These are phyloP conservation scores for Pinus taeda DNA, from an alignment of 75 land plant genomes.

Conservation along the genomic window DNA sequence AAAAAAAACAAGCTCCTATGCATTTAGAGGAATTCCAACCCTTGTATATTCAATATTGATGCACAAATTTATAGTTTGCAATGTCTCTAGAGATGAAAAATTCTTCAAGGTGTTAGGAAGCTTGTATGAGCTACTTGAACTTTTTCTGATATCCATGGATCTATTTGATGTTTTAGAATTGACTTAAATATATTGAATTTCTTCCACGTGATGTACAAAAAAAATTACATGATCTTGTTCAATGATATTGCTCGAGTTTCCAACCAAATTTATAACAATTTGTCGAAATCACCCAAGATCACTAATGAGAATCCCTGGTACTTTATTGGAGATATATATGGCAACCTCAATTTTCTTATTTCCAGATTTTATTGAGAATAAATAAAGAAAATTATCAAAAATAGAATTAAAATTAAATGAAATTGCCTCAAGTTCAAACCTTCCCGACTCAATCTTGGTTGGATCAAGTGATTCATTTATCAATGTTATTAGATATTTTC, in stretches of 20 bases:
- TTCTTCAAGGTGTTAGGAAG: constrained; percentile 4
- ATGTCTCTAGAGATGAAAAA: constrained; percentile 5
- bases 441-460: no score
- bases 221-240: constrained; percentile 84
- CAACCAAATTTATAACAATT: constrained; percentile 90
- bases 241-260: constrained; percentile 87
- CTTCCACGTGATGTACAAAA: constrained; percentile 80
- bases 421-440: no score
- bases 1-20: constrained; percentile 75
- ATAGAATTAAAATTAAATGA: no score
- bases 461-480: no score
- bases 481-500: no score
- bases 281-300: constrained; percentile 91
- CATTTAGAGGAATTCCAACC: constrained; percentile 76
- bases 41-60: constrained; percentile 93
- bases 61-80: constrained; percentile 52
- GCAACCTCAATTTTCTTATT: no score
- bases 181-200: constrained; percentile 29
- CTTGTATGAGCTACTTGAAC: constrained; percentile 1
- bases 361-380: no score
- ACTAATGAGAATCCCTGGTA: constrained; percentile 78
- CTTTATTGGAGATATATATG: constrained; percentile 74
- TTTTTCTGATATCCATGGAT: constrained; percentile 7
- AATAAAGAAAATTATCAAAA: no score
- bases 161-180: constrained; percentile 23